Percentiles rank a stretch among this genome's conserved stretches.
phyloP scores from a whole-genome alignment of 352 stramenopile species.

The Pythium pyrilobum region DNA sequence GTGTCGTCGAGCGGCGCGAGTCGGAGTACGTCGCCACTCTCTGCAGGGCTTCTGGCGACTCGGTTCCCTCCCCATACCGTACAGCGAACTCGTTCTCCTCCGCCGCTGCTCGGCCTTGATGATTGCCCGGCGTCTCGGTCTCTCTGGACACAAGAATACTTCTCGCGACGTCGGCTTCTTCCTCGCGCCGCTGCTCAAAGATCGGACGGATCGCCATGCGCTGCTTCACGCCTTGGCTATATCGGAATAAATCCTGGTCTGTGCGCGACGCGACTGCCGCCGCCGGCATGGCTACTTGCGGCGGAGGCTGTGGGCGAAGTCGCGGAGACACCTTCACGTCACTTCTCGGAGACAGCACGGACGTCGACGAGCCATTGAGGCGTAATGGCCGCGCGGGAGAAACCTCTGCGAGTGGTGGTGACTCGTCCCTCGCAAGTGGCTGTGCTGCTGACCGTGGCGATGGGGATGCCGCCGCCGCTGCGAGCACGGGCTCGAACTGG shows the following conservation, averaged over 20 bases:
- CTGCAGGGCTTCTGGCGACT: not conserved
- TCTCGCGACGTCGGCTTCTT: constrained; percentile 25
- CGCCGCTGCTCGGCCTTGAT: not conserved
- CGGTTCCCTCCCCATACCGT: not conserved
- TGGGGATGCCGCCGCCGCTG: not conserved
- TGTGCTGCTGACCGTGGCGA: not conserved
- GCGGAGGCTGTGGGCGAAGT: constrained; percentile 30
- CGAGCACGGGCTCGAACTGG: constrained; percentile 51
- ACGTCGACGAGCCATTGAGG: no score
- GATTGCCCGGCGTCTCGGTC: not conserved
- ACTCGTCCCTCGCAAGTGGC: not conserved
- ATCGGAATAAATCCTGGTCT: constrained; percentile 59
- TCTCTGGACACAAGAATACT: constrained; percentile 23
- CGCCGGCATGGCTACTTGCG: not conserved
- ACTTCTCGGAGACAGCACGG: not conserved
- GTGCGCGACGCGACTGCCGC: constrained; percentile 35
- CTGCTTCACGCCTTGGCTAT: constrained; percentile 43
- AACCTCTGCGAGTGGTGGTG: not conserved
- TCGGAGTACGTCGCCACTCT: not conserved
- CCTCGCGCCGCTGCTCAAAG: constrained; percentile 53
- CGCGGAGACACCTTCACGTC: constrained; percentile 24
- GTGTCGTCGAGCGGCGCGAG: constrained; percentile 4
- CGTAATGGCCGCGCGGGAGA: not conserved
- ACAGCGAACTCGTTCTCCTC: not conserved
- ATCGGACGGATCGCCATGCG: constrained; percentile 68